Evolutionary conservation across 2,329 filamentous ascomycete genomes (phyloP).

Genomic region (Trichoderma aggressivum): DNA sequence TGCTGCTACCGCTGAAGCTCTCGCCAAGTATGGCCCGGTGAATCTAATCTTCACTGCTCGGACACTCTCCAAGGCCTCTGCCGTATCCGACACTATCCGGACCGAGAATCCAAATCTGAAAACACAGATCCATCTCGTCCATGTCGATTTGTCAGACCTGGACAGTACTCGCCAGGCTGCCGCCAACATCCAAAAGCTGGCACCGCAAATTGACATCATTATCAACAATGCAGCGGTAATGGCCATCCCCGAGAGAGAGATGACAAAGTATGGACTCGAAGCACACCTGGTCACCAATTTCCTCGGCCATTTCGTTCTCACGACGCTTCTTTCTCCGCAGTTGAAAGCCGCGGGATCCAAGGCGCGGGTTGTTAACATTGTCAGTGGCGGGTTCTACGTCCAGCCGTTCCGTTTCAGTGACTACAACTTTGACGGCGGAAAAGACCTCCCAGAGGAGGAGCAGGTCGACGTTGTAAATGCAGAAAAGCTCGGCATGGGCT

Average conservation of each 20-base stretch:
- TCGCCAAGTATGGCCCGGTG: slow-evolving; percentile 5
- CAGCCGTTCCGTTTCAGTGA: slow-evolving; percentile 13
- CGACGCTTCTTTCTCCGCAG: neutral
- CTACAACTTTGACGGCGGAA: slow-evolving; percentile 8
- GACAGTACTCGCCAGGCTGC: neutral
- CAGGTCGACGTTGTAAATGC: neutral
- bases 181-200: neutral
- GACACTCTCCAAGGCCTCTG: slow-evolving; percentile 4
- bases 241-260: neutral
- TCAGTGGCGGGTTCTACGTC: neutral
- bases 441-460: slow-evolving; percentile 1
- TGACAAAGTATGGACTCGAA: neutral
- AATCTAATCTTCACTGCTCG: slow-evolving; percentile 10
- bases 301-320: slow-evolving; percentile 1
- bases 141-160: neutral
- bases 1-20: neutral
- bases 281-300: slow-evolving; percentile 9
- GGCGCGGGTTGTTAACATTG: slow-evolving; percentile 7
- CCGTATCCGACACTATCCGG: slow-evolving; percentile 2
- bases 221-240: slow-evolving; percentile 12
- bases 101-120: neutral
- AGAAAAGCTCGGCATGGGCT: slow-evolving; percentile 4
- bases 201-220: neutral
- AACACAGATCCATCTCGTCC: neutral
- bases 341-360: neutral